These are phyloP conservation scores for Gautieria morchelliformis DNA, from an alignment of 768 basidiomycete genomes.

Conservation along the genomic window DNA sequence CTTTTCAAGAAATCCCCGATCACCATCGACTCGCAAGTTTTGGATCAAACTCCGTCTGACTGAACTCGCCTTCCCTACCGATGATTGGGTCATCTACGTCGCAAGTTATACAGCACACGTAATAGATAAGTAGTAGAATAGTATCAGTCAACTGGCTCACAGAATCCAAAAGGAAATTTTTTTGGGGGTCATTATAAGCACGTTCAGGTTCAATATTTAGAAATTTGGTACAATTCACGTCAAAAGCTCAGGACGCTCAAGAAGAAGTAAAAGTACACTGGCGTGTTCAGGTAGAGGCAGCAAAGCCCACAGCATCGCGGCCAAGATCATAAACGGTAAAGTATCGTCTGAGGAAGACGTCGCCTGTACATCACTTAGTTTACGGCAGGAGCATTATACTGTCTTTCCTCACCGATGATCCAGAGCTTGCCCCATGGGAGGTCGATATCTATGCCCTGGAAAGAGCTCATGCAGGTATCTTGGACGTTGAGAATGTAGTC, in stretches of 20 bases:
- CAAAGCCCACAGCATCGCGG: slow-evolving; percentile 77
- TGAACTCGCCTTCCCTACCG: too few species aligned
- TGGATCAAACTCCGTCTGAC: too few species aligned
- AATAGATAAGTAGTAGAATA: too few species aligned
- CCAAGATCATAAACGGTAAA: slow-evolving; percentile 85
- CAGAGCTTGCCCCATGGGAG: slow-evolving; percentile 71
- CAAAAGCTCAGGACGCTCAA: neutral
- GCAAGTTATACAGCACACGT: too few species aligned
- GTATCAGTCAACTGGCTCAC: too few species aligned
- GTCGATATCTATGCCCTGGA: slow-evolving; percentile 87
- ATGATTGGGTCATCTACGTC: too few species aligned
- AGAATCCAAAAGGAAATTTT: too few species aligned
- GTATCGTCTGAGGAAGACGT: slow-evolving; percentile 87
- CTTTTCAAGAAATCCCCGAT: too few species aligned
- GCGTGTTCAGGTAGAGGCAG: slow-evolving; percentile 22
- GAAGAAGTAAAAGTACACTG: neutral
- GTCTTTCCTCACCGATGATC: slow-evolving; percentile 63
- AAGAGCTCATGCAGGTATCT: slow-evolving; percentile 89
- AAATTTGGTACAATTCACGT: neutral
- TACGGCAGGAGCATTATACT: neutral
- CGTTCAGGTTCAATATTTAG: neutral
- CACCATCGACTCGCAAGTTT: too few species aligned
- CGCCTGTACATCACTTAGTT: slow-evolving; percentile 34
- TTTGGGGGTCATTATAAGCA: too few species aligned
- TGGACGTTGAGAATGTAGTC: slow-evolving; percentile 90